Evolutionary conservation across 495 filamentous ascomycete genomes (phyloP).

Genomic region (Neurospora sp.): DNA sequence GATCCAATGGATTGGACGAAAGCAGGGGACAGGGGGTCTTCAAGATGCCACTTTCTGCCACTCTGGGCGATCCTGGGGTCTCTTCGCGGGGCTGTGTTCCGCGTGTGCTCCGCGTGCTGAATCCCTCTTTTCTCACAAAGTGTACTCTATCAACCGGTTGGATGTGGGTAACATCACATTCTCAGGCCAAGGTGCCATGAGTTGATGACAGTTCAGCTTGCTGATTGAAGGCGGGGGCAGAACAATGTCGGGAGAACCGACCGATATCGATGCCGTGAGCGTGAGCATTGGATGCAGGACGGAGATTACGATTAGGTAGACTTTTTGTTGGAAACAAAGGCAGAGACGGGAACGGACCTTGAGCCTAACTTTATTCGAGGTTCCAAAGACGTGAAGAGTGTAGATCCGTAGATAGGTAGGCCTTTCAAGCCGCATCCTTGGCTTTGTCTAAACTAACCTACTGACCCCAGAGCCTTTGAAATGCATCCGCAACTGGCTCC

Average conservation of each 20-base stretch:
- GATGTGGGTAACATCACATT: neutral
- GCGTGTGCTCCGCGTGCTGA: conserved; percentile 1
- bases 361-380: neutral
- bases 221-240: neutral
- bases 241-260: neutral
- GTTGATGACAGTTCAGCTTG: neutral
- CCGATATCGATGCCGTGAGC: neutral
- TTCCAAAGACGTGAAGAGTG: neutral
- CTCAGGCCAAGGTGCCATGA: neutral
- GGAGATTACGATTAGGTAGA: neutral
- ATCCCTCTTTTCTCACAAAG: neutral
- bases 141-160: neutral
- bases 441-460: neutral
- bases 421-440: neutral
- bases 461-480: neutral
- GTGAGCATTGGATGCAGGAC: neutral
- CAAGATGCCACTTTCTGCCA: neutral
- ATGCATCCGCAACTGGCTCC: neutral
- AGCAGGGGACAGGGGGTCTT: neutral
- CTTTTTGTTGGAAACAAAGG: neutral
- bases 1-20: conserved; percentile 5
- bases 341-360: neutral
- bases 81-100: conserved; percentile 1
- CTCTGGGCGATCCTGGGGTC: neutral
- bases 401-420: neutral